Conservation (phyloP, 345 rosid genomes). For the Salix exigua region DNA sequence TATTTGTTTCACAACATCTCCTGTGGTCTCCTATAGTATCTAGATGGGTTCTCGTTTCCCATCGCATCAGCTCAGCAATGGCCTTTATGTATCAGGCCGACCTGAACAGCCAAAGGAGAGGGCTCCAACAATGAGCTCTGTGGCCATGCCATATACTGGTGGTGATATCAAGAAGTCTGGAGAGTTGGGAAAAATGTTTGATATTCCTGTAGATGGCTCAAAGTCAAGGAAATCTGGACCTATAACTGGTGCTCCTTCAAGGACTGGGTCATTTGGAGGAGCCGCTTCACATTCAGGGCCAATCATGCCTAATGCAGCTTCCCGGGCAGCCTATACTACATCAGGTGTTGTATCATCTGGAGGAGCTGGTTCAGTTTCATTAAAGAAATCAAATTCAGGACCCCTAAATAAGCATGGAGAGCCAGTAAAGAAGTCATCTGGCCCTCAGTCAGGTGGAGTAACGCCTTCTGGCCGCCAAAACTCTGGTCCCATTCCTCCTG, state of each 20-base stretch:
- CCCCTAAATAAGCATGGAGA: conserved; percentile 90
- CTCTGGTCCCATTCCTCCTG: conserved; percentile 87
- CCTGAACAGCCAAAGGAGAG: conserved; percentile 90
- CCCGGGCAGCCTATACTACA: conserved; percentile 59
- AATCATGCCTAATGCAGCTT: conserved; percentile 67
- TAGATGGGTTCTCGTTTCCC: conserved; percentile 88
- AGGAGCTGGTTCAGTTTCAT: conserved; percentile 70
- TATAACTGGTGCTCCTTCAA: conserved; percentile 64
- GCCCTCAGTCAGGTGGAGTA: conserved; percentile 92
- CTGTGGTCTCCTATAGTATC: conserved; percentile 16
- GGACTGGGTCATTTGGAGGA: conserved; percentile 90
- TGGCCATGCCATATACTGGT: conserved; percentile 92
- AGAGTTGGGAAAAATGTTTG: conserved; percentile 95
- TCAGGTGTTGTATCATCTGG: conserved; percentile 67
- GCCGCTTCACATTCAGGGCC: conserved; percentile 82
- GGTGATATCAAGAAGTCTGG: conserved; percentile 94
- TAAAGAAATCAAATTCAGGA: conserved; percentile 92
- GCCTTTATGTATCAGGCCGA: conserved; percentile 87
- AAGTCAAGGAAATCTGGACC: conserved; percentile 95
- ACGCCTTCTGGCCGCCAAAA: conserved; percentile 77
- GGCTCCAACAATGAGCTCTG: conserved; percentile 79
- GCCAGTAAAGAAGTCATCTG: conserved; percentile 80
- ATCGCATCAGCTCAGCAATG: conserved; percentile 86
- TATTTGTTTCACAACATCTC: conserved; percentile 8
- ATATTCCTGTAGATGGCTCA: conserved; percentile 64